Base-by-base conservation (phyloP, 1,139 yeast genomes). In the Spencermartinsiella ligniputridi region DNA sequence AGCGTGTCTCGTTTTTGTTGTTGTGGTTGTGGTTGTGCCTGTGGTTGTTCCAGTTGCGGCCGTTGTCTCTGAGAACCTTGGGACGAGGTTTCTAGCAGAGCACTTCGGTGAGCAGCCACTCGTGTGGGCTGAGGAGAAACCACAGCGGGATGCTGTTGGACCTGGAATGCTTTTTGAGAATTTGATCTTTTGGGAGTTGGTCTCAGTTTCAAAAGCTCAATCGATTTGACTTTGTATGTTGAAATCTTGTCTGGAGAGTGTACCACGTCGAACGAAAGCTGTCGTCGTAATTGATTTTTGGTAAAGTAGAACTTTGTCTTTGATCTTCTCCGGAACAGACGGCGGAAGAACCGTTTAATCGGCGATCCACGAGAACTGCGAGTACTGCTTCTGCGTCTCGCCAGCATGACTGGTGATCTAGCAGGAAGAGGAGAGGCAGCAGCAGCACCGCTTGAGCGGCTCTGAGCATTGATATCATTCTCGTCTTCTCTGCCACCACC, bases 251-350 rank as follows among this genome's bases (percentile, higher is more conserved):
- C 40, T 1, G 56, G 54, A 3, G 52, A 44, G 15, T 52, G 54
- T 12, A 47, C 47, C 13, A 56, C 50, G 25, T 55, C 58, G 42
- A 54, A 54, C 3, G 57, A 55, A 37, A 50, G 39, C 37, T 53
- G 51, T 4, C 52, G 49, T 4, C 39, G 33, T 34, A 57, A 49
- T 12, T 54, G 51, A 2, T 48, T 45, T 40, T 54, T 53, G 18
- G 52, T 43, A 40, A 49, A 57, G 35, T 48, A 43, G 38, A 45
- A 49, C 38, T 43, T 47, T 9, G 51, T 48, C 35, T 39, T 44
- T 4, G 49, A 27, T 6, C 55, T 41, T 16, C 53, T 41, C 20
- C 61, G 51, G 35, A 58, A 52, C 12, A 55, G 40, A 16, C 50
- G 50, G 11, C 48, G 42, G 35, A 56, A 52, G 20, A 55, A 48